Base-by-base conservation (phyloP, 495 filamentous ascomycete species). In the Xylaria cubensis region DNA sequence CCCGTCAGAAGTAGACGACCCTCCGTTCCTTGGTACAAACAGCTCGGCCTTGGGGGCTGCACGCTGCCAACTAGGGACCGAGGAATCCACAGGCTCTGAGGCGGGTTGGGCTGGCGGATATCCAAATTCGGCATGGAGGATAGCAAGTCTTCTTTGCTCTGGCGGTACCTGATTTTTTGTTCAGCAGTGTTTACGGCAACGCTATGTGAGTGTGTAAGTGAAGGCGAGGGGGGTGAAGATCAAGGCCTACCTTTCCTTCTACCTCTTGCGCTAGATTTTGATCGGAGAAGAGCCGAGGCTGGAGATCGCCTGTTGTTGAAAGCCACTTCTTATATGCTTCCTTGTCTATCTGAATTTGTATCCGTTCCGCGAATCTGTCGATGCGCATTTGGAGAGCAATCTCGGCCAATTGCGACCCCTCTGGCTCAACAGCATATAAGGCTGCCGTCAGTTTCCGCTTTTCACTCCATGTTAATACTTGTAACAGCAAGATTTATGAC, bases 41-140 rank as follows among this genome's bases (percentile, higher is more conserved):
- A 85, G 79, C 61, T 83, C 82, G 26, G 83, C 80, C 70, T 81
- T 85, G 51, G 82, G 81, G 3, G 84, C 84, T 6, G 80, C 69
- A 7, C 75, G 75, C 76, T 84, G 82, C 84, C 84, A 86, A 53
- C 78, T 80, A 1, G 83, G 84, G 17, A 84, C 72, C 3, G 76
- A 64, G 39, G 59, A 42, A 24, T 69, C 61, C 41, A 65, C 62
- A 53, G 70, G 69, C 41, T 66, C 72, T 8, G 74, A 59, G 4
- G 41, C 41, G 10, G 44, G 24, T 21, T 74, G 70, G 7, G 72
- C 71, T 13, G 75, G 56, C n/a, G 72, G 62, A 53, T 79, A 72
- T 12, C 77, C 77, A 36, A 74, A 59, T 64, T 77, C 74, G 46
- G 76, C 74, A 46, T 77, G 44, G 21, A 79, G 74, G 41, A 75